These are phyloP conservation scores for Steccherinum ochraceum DNA, from an alignment of 768 basidiomycete species.

Conservation along the genomic window DNA sequence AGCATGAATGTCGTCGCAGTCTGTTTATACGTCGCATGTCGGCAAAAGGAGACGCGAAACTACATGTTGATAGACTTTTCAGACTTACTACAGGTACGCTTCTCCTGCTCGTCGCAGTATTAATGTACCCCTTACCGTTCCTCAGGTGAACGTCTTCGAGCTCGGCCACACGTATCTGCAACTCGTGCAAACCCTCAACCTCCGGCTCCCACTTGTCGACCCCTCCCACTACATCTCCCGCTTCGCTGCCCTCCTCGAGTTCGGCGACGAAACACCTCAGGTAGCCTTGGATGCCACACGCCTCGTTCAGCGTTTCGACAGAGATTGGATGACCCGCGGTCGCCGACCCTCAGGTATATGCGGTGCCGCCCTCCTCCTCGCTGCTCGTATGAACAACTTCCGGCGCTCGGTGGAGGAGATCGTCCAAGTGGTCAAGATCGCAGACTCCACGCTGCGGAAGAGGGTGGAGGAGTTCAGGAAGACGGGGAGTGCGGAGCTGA, in stretches of 20 bases:
- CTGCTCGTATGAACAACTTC: conserved; percentile 98
- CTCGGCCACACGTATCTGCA: conserved; percentile 95
- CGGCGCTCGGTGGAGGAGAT: conserved; percentile 90
- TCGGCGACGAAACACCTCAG: conserved; percentile 88
- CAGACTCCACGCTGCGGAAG: conserved; percentile 91
- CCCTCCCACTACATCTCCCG: conserved; percentile 96
- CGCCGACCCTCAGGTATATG: conserved; percentile 96
- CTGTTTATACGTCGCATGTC: conserved; percentile 90
- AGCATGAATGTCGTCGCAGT: conserved; percentile 93
- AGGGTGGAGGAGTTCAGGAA: conserved; percentile 91
- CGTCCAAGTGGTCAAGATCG: conserved; percentile 98
- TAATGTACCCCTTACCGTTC: no score
- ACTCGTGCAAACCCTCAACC: conserved; percentile 80
- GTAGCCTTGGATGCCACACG: conserved; percentile 93
- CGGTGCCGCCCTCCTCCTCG: conserved; percentile 90
- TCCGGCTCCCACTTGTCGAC: conserved; percentile 85
- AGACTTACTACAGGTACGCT: conserved; percentile 78
- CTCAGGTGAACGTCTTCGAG: conserved; percentile 95
- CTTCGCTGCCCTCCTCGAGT: conserved; percentile 91
- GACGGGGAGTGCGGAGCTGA: conserved; percentile 80
- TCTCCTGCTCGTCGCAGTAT: not conserved
- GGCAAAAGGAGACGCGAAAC: conserved; percentile 84
- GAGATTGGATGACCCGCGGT: conserved; percentile 97
- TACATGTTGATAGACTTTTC: conserved; percentile 99
- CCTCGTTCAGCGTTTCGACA: conserved; percentile 88